Base-by-base conservation (phyloP, 345 rosid genomes). In the Syzygium jambos region DNA sequence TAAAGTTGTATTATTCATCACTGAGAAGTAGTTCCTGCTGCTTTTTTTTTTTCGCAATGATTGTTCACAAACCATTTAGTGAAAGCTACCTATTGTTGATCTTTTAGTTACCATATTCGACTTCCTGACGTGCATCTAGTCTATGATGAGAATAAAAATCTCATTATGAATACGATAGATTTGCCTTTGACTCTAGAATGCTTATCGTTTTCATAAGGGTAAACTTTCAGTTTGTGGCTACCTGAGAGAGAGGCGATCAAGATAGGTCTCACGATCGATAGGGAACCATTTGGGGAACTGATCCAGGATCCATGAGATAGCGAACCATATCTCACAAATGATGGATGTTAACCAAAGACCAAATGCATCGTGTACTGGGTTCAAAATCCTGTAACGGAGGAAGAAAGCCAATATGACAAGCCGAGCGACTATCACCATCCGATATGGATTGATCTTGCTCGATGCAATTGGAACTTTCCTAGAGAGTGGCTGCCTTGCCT, bases 281-380 rank as follows among this genome's bases (percentile, higher is more conserved):
- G 97, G 99, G 87, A 93, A 92, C 98, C 98, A 97, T 90, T 96
- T 97, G 80, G 98, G 99, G 89, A 96, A 97, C 95, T 97, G 98
- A 93, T 97, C 99, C 68, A 97, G 98, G 89, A 97, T 97, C 99
- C 98, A 97, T 6, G 99, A 97, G 86, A 97, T 78, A 5, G 99
- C 99, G 73, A 97, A 97, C 99, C 98, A 96, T 89, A 97, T 95
- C 91, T 97, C 98, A 89, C 98, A 98, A 87, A 94, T 92, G 49
- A 96, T 93, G 88, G 99, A 95, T 65, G 96, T 96, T 85, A 96
- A 92, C 99, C 99, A 98, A 85, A 98, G 96, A 30, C 98, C 98
- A 78, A 95, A 88, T 17, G 99, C 99, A 87, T 98, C 96, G 54
- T 94, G 96, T 54, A 94, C 99, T 0, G 99, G 99, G 87, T 98